Evolutionary conservation across 768 basidiomycete genomes (phyloP), one percentile per base, ranked within the genome.

Genomic region (Daedaleopsis sinensis): DNA sequence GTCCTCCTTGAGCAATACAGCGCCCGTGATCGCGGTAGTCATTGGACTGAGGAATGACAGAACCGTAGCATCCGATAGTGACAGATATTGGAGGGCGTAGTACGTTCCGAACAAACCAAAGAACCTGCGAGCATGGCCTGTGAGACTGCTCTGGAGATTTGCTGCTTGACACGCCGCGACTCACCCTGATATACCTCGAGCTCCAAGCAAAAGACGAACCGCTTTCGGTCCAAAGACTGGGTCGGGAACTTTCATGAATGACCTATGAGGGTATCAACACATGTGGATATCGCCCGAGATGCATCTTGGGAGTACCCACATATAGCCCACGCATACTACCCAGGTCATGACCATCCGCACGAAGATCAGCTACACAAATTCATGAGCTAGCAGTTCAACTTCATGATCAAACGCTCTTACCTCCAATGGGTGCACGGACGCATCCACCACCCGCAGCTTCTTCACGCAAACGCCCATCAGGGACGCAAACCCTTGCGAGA

Each of bases 21-120:
- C 82, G 5, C 85, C 91, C 6, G 85, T 75, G 9, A 91, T 68
- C 0, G 84, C 85, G 0, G 86, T 89, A 37, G 79, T 78, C 59
- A 88, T 81, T 0, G 94, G 94, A 1, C 81, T 72, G 3, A 95
- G 76, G 74, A 94, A 95, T 0, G 86, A 85, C 44, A 96, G 76
- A 8, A 90, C 89, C 0, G 86, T 88, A 0, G 90, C 84, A 70
- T 95, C 93, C 1, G 89, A 88, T 0, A 95, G 78, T 0, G 89
- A 88, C 3, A 94, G 81, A 71, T 88, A 91, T 71, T 85, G 80
- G 9, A 93, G 76, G 0, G 90, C 84, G 67, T 84, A 88, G 70
- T 89, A 90, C 13, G 83, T 76, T 21, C 86, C 85, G 60, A 84
- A 85, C 7, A 93, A 74, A 2, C 87, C 88, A 52, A 91, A 81